Base-by-base conservation (phyloP, 495 filamentous ascomycete genomes). In the Evansstolkia leycettana region DNA sequence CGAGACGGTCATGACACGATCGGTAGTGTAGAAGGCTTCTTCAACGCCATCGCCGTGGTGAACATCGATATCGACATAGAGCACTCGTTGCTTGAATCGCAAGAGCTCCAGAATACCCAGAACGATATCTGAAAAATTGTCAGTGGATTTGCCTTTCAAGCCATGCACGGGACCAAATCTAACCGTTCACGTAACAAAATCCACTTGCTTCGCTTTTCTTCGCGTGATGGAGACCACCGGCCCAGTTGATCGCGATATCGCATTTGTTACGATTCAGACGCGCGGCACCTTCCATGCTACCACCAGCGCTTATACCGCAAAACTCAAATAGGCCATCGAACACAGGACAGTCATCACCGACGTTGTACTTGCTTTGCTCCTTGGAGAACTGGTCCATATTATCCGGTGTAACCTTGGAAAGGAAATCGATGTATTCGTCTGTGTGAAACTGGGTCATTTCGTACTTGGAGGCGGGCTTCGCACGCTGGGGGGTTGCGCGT, bases 361-460 rank as follows among this genome's bases (percentile, higher is more conserved):
- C 90, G 41, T 96, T 98, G 68, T 93, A 98, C 46, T 90, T 89
- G 33, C 79, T 79, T 54, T 99, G 90, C 55, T 99, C 90, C 39
- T 90, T 83, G 33, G 80, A 72, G 46, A 81, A 96, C 14, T 70
- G 65, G 40, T 99, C 90, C 92, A 99, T 99, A 50, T 99, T 99
- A 55, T 96, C 90, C 4, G 90, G 92, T 0, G 90, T 96, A 15
- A 99, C 92, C 45, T 86, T 87, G 36, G 84, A 81, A 13, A 99
- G 65, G 58, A 99, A 99, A 37, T 99, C 92, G 49, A 99, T 88
- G 57, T 99, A 99, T 58, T 99, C 90, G 55, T 99, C 90, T 6
- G 90, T 95, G 58, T 99, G 90, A 52, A 96, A 99, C 54, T 96
- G 92, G 37, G 90, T 95, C 90, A 99, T 99, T 53, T 99, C 90